Evolutionary conservation across 2,329 filamentous ascomycete genomes (phyloP).

Genomic region (Aschersonia sp.): DNA sequence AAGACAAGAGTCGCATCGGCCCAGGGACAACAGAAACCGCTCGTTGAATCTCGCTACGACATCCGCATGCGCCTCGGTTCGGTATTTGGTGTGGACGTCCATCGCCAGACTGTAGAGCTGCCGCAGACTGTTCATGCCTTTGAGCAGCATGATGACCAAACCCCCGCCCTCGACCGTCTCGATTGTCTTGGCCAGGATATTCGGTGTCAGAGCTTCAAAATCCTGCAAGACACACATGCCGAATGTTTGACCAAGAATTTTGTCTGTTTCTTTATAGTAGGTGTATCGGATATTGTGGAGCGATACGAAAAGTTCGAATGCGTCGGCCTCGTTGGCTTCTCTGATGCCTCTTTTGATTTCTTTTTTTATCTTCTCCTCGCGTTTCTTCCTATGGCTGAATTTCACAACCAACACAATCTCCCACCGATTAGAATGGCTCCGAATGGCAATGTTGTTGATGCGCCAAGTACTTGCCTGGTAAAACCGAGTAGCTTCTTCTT

Average conservation of each 20-base stretch:
- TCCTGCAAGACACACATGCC: slow-evolving; percentile 98
- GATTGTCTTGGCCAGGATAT: slow-evolving; percentile 82
- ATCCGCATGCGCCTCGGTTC: slow-evolving; percentile 90
- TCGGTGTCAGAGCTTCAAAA: slow-evolving; percentile 96
- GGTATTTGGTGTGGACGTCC: slow-evolving; percentile 93
- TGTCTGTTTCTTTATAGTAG: slow-evolving; percentile 99
- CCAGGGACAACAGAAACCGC: slow-evolving; percentile 85
- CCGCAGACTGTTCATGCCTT: slow-evolving; percentile 93
- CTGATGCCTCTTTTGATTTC: slow-evolving; percentile 91
- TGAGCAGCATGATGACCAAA: slow-evolving; percentile 75
- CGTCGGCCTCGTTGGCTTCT: slow-evolving; percentile 83
- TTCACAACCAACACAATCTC: not conserved
- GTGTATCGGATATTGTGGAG: slow-evolving; percentile 96
- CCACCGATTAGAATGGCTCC: not conserved
- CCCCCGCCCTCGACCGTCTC: slow-evolving; percentile 97
- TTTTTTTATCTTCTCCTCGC: slow-evolving; percentile 95
- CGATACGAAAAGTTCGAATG: slow-evolving; percentile 94
- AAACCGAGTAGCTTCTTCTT: slow-evolving; percentile 95
- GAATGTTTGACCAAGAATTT: slow-evolving; percentile 94
- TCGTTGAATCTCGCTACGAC: slow-evolving; percentile 96
- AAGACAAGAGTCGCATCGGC: slow-evolving; percentile 86
- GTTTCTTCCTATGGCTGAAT: slow-evolving; percentile 80
- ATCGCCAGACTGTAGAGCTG: slow-evolving; percentile 94
- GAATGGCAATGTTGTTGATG: not conserved
- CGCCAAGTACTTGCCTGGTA: slow-evolving; percentile 39